Conservation (phyloP, 164 flowering plant genomes). For the Vitis rupestris region DNA sequence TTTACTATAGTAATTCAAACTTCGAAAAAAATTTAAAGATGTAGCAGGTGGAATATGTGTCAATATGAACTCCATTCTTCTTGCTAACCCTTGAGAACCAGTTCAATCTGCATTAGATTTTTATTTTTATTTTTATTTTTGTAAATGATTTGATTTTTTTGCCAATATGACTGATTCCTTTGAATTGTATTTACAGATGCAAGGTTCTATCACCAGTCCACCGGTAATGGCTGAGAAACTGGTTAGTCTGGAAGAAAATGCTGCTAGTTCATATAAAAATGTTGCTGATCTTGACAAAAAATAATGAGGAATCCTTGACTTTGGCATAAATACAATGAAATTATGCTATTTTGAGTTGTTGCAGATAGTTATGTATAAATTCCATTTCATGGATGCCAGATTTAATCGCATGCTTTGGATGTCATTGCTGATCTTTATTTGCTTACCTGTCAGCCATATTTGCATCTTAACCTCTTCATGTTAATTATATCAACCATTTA, state of each 20-base stretch:
- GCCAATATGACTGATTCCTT: not conserved
- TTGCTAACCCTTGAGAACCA: too few relatives aligned
- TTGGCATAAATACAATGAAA: not conserved
- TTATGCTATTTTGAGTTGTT: conserved; percentile 2
- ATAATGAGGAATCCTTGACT: conserved; percentile 11
- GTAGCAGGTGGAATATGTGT: too few relatives aligned
- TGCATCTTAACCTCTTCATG: not conserved
- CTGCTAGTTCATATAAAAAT: conserved; percentile 20
- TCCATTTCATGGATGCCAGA: conserved; percentile 13
- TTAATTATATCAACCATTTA: too few relatives aligned
- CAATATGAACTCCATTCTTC: too few relatives aligned
- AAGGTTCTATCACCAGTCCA: conserved; percentile 25
- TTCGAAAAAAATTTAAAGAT: too few relatives aligned
- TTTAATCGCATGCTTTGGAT: conserved; percentile 17
- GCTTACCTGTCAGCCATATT: too few relatives aligned
- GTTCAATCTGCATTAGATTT: too few relatives aligned
- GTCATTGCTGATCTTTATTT: not conserved
- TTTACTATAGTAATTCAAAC: too few relatives aligned
- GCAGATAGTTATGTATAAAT: conserved; percentile 16
- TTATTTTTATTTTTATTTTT: not conserved
- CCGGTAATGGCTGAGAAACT: conserved; percentile 31
- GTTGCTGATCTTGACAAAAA: conserved; percentile 12
- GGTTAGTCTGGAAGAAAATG: conserved; percentile 25
- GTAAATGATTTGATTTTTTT: not conserved
- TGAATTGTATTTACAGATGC: conserved; percentile 27